Evolutionary conservation across 192 early-diverging fungal species (phyloP).

Genomic region (Coemansia sp.): DNA sequence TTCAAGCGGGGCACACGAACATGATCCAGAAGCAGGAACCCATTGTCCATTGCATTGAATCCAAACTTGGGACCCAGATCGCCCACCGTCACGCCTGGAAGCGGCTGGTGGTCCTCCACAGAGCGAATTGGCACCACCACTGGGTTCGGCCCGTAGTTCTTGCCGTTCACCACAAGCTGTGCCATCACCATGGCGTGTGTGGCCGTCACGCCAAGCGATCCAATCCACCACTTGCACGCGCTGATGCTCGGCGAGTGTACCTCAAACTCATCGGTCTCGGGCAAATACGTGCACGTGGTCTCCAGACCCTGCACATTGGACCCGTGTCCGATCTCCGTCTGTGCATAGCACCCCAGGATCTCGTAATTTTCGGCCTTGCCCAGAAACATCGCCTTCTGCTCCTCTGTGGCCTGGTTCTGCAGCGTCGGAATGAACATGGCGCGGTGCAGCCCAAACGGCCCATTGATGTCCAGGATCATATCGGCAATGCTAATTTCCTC

Average conservation of each 20-base stretch:
- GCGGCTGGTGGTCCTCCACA: conserved; percentile 66
- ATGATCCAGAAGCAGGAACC: conserved; percentile 79
- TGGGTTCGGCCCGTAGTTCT: conserved; percentile 74
- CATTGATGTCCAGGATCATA: conserved; percentile 50
- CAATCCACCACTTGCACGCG: conserved; percentile 86
- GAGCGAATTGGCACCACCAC: conserved; percentile 81
- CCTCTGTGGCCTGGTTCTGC: conserved; percentile 67
- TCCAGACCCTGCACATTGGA: conserved; percentile 86
- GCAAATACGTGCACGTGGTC: conserved; percentile 81
- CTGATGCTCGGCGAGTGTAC: conserved; percentile 77
- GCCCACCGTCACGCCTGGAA: conserved; percentile 79
- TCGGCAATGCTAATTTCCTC: conserved; percentile 59
- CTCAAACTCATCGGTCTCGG: conserved; percentile 84
- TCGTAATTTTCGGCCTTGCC: conserved; percentile 69
- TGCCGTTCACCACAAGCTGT: conserved; percentile 69
- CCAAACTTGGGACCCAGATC: conserved; percentile 90
- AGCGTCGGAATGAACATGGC: conserved; percentile 85
- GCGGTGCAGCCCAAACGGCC: conserved; percentile 68
- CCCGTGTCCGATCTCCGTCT: conserved; percentile 73
- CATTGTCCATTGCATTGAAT: conserved; percentile 83
- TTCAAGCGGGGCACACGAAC: conserved; percentile 76
- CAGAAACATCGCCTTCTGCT: conserved; percentile 78
- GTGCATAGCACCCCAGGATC: conserved; percentile 85
- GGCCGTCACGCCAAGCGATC: conserved; percentile 74
- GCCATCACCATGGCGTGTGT: conserved; percentile 89